Conservation (phyloP, 495 filamentous ascomycete species). For the Penicillium manginii region DNA sequence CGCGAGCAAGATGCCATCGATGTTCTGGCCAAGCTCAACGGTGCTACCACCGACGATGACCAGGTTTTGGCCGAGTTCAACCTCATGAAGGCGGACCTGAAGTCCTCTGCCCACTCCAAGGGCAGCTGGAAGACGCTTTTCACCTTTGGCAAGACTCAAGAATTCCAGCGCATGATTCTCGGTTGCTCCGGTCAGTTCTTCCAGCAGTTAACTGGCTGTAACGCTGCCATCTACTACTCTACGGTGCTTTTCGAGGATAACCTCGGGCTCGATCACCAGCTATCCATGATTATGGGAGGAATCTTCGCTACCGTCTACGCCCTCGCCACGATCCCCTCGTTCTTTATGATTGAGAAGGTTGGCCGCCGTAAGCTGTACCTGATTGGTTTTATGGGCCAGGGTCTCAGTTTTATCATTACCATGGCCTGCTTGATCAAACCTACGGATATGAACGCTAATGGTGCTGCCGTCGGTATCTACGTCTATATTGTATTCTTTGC, state of each 20-base stretch:
- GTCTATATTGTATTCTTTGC: conserved; percentile 45
- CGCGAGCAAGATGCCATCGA: conserved; percentile 59
- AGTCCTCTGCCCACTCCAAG: conserved; percentile 37
- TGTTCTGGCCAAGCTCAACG: conserved; percentile 65
- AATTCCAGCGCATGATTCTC: conserved; percentile 48
- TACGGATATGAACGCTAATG: conserved; percentile 31
- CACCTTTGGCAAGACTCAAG: conserved; percentile 48
- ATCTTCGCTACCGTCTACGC: conserved; percentile 82
- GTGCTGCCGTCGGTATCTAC: conserved; percentile 46
- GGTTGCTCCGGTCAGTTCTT: conserved; percentile 62
- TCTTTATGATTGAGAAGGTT: conserved; percentile 75
- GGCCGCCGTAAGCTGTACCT: conserved; percentile 75
- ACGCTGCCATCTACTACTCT: conserved; percentile 85
- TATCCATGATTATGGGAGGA: conserved; percentile 73
- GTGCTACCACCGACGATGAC: conserved; percentile 30
- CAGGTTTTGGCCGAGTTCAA: conserved; percentile 46
- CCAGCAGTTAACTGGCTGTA: conserved; percentile 77
- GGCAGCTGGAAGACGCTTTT: conserved; percentile 40
- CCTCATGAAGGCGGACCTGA: conserved; percentile 49
- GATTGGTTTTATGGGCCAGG: conserved; percentile 64
- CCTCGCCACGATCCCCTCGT: conserved; percentile 55
- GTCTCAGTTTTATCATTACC: conserved; percentile 43
- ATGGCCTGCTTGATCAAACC: conserved; percentile 34
- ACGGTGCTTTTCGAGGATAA: conserved; percentile 74
- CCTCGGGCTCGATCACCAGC: conserved; percentile 57